phyloP scores from a whole-genome alignment of 805 yeast genomes.

The Komagataella pastoris region DNA sequence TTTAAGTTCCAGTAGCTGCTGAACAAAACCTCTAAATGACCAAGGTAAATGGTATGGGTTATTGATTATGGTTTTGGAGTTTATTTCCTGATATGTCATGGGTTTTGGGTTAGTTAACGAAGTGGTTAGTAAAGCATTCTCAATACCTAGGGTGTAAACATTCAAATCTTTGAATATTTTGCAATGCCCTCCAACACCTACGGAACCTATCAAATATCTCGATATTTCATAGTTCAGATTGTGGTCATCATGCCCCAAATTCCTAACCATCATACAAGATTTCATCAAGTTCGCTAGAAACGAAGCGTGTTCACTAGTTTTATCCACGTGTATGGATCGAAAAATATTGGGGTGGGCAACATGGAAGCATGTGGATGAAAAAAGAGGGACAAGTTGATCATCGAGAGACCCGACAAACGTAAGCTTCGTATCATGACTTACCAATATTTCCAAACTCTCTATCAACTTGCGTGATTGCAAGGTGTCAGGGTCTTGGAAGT shows the following conservation, averaged over 20 bases:
- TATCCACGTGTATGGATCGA: slow-evolving; percentile 60
- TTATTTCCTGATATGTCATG: slow-evolving; percentile 17
- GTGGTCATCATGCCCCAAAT: slow-evolving; percentile 16
- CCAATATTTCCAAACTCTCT: slow-evolving; percentile 51
- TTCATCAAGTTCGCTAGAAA: slow-evolving; percentile 6
- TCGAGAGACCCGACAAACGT: slow-evolving; percentile 77
- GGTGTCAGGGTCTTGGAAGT: slow-evolving; percentile 67
- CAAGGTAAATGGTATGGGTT: slow-evolving; percentile 88
- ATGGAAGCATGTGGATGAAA: slow-evolving; percentile 71
- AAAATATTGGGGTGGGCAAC: slow-evolving; percentile 78
- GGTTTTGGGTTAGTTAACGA: slow-evolving; percentile 29
- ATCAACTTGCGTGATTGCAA: slow-evolving; percentile 55
- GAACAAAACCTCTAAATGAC: slow-evolving; percentile 80
- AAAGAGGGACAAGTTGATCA: slow-evolving; percentile 88
- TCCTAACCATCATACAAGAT: slow-evolving; percentile 11
- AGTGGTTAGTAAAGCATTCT: slow-evolving; percentile 64
- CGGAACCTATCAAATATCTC: slow-evolving; percentile 58
- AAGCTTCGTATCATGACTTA: slow-evolving; percentile 41
- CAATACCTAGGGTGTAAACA: slow-evolving; percentile 68
- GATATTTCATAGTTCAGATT: slow-evolving; percentile 42
- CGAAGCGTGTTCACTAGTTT: slow-evolving; percentile 16
- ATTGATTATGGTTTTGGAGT: slow-evolving; percentile 38
- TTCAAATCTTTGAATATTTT: slow-evolving; percentile 63
- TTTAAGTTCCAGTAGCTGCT: slow-evolving; percentile 33
- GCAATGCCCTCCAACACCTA: slow-evolving; percentile 72